A percentile compares a stretch with the other conserved stretches of the same genome.
phyloP scores from a whole-genome alignment of 2,329 filamentous ascomycete species.

The Xylaria sp. region DNA sequence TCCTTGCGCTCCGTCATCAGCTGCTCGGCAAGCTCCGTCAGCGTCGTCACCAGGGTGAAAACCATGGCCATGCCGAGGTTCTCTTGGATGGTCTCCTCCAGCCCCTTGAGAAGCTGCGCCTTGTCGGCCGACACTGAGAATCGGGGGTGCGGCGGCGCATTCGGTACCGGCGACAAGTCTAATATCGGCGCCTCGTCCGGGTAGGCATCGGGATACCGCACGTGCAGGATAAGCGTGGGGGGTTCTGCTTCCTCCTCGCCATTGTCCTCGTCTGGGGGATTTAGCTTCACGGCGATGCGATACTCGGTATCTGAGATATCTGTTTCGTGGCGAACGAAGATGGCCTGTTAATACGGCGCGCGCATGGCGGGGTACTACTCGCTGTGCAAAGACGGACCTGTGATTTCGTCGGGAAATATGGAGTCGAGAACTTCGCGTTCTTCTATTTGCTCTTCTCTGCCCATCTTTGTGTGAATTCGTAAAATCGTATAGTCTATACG shows the following conservation, averaged over 20 bases:
- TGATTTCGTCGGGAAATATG: conserved; percentile 98
- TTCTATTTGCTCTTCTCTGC: conserved; percentile 89
- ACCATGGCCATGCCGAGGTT: conserved; percentile 98
- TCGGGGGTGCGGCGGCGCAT: conserved; percentile 74
- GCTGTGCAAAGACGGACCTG: conserved; percentile 66
- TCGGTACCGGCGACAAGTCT: conserved; percentile 75
- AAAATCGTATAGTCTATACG: background rate
- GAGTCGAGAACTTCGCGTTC: conserved; percentile 98
- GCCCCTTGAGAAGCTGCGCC: conserved; percentile 73
- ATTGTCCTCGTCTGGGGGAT: conserved; percentile 74
- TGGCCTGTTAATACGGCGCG: conserved; percentile 22
- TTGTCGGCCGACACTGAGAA: conserved; percentile 87
- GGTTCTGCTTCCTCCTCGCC: conserved; percentile 71
- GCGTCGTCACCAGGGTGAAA: conserved; percentile 85
- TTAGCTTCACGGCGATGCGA: conserved; percentile 85
- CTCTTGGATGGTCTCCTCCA: conserved; percentile 84
- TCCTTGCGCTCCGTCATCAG: conserved; percentile 80
- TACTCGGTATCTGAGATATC: conserved; percentile 92
- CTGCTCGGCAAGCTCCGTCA: conserved; percentile 92
- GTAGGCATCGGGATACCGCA: conserved; percentile 90
- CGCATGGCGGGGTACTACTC: conserved; percentile 29
- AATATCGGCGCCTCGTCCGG: conserved; percentile 87
- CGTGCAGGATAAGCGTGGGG: conserved; percentile 81
- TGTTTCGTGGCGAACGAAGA: conserved; percentile 52
- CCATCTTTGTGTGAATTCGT: conserved; percentile 59